Evolutionary conservation across 2,329 filamentous ascomycete genomes (phyloP).

Genomic region (Fusarium sp.): DNA sequence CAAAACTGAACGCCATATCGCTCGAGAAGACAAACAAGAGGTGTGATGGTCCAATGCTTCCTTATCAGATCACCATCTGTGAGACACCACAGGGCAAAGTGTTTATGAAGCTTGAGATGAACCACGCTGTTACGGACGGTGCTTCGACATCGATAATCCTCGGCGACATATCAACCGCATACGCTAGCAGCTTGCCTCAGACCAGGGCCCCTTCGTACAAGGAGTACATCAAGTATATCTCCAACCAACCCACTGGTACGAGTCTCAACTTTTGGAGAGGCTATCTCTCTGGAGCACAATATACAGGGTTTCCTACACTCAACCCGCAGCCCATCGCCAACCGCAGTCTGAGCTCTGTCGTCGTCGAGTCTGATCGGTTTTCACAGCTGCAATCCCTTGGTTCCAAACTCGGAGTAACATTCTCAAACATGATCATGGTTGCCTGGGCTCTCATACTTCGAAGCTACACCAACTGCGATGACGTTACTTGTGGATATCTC

Average conservation of each 20-base stretch:
- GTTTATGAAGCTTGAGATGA: conserved; percentile 49
- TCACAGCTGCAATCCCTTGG: conserved; percentile 15
- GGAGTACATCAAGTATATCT: conserved; percentile 37
- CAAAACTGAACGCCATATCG: conserved; percentile 31
- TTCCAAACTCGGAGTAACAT: conserved; percentile 52
- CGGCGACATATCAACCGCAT: conserved; percentile 46
- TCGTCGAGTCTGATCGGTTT: conserved; percentile 18
- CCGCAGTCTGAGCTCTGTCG: conserved; percentile 2
- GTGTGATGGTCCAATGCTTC: conserved; percentile 22
- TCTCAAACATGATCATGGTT: conserved; percentile 62
- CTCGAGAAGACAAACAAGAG: conserved; percentile 29
- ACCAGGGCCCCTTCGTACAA: conserved; percentile 24
- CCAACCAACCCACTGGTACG: conserved; percentile 4
- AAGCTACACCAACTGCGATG: conserved; percentile 57
- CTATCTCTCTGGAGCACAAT: conserved; percentile 15
- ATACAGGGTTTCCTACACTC: conserved; percentile 15
- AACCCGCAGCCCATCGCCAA: neutral
- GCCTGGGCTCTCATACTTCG: conserved; percentile 64
- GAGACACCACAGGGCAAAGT: conserved; percentile 20
- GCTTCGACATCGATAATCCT: conserved; percentile 47
- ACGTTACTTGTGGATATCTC: conserved; percentile 61
- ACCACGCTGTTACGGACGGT: conserved; percentile 51
- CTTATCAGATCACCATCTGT: conserved; percentile 44
- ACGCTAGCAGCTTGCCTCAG: conserved; percentile 20
- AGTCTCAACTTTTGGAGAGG: conserved; percentile 37